A percentile compares a stretch with the other conserved stretches of the same genome.
These are phyloP conservation scores for Gastrolobium bilobum DNA, from an alignment of 306 rosid species.

Conservation along the genomic window DNA sequence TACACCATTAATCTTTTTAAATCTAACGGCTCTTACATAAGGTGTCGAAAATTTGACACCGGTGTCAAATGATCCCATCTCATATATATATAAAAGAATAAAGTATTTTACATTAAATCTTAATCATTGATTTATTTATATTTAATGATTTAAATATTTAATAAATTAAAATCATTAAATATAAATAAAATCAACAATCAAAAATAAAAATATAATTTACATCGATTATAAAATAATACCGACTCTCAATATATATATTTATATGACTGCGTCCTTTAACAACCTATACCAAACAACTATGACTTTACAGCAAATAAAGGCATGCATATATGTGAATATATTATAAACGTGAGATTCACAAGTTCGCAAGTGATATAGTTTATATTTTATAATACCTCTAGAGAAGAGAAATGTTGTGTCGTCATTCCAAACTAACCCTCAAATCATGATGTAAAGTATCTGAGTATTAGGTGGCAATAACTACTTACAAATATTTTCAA, in stretches of 20 bases:
- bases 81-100: too few species aligned
- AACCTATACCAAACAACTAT: slow-evolving; percentile 36
- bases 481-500: slow-evolving; percentile 14
- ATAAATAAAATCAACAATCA: too few species aligned
- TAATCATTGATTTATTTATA: too few species aligned
- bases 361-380: background rate
- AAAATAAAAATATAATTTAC: too few species aligned
- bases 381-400: background rate
- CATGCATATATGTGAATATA: background rate
- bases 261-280: background rate
- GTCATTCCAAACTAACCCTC: slow-evolving; percentile 3
- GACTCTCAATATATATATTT: background rate
- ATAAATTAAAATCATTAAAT: too few species aligned
- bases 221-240: too few species aligned
- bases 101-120: too few species aligned
- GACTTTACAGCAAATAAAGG: slow-evolving; percentile 41
- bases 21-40: too few species aligned
- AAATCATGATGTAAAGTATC: slow-evolving; percentile 4
- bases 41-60: too few species aligned
- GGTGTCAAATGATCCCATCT: too few species aligned
- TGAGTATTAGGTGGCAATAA: slow-evolving; percentile 36
- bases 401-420: slow-evolving; percentile 15
- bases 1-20: too few species aligned
- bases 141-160: too few species aligned
- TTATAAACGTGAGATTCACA: slow-evolving; percentile 3